Evolutionary conservation across 306 rosid genomes (phyloP), one percentile per base, ranked within the genome.

Genomic region (Spatholobus suberectus): DNA sequence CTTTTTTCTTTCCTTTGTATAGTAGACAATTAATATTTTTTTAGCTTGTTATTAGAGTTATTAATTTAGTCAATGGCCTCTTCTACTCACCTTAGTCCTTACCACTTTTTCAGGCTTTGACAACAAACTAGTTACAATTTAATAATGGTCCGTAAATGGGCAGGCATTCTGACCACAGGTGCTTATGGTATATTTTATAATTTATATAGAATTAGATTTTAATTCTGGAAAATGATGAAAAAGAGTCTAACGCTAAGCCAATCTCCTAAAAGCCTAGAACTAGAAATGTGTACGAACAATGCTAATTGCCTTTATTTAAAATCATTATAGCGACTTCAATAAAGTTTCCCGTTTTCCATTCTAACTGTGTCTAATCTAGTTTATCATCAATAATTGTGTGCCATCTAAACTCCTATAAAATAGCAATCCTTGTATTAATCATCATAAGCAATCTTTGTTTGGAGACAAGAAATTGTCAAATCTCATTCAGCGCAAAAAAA

Each of bases 341-440:
- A 29, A 76, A 77, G 75, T 38, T 63, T 4, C 54, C 10, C 35
- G 76, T 43, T n/a, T n/a, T n/a, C n/a, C n/a, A n/a, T n/a, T n/a
- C n/a, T n/a, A n/a, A n/a, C n/a, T 17, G 10, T 75, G 80, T 71
- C 52, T 57, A 23, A 8, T 61, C 40, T 58, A 57, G 20, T 40
- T 82, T 24, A 75, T 67, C 59, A 73, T 78, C 82, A 78, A 71
- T 75, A 82, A 82, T 62, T 74, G 17, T 71, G 74, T 37, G 49
- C 29, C 26, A 55, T 27, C 34, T 40, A 62, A 70, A 37, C 81
- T 54, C 75, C 75, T 15, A 15, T 9, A 73, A 79, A 46, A 75
- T 59, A 37, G 34, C 71, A 86, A 78, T 84, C 86, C 81, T 76
- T 83, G 71, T 58, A 52, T 72, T 83, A 77, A 82, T 90, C 81